A percentile compares a stretch with the other conserved stretches of the same genome.
These are phyloP conservation scores for Artemisia annua DNA, from an alignment of 129 eudicot genomes.

Conservation along the genomic window DNA sequence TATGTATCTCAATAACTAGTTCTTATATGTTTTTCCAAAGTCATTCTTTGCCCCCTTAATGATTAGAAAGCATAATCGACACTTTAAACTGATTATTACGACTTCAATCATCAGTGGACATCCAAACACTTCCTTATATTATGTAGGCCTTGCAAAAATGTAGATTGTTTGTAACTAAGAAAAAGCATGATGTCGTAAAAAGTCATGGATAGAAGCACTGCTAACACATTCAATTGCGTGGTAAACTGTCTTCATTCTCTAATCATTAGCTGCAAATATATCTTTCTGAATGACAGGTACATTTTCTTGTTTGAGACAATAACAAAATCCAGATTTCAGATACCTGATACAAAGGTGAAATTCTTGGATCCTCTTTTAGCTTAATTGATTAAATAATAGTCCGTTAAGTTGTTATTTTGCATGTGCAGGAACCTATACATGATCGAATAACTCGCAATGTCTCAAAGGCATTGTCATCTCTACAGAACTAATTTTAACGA, in stretches of 20 bases:
- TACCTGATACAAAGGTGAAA: slow-evolving; percentile 55
- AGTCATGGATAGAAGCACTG: too few species aligned
- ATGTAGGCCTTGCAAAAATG: slow-evolving; percentile 6
- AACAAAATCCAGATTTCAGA: slow-evolving; percentile 71
- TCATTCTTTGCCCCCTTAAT: too few species aligned
- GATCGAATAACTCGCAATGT: slow-evolving; percentile 82
- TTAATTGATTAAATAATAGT: not conserved
- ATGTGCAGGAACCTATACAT: slow-evolving; percentile 76
- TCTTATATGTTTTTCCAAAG: too few species aligned
- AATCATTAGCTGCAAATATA: not conserved
- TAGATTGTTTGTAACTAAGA: not conserved
- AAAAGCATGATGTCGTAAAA: too few species aligned
- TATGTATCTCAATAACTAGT: too few species aligned
- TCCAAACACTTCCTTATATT: too few species aligned
- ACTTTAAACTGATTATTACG: too few species aligned
- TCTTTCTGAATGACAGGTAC: slow-evolving; percentile 53
- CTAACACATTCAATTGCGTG: too few species aligned
- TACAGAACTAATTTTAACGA: slow-evolving; percentile 25
- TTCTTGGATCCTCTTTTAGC: not conserved
- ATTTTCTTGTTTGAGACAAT: slow-evolving; percentile 88
- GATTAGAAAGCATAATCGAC: too few species aligned
- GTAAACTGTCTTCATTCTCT: not conserved
- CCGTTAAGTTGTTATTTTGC: slow-evolving; percentile 16
- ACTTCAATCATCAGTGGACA: too few species aligned
- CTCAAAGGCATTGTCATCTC: slow-evolving; percentile 56